Evolutionary conservation across 768 basidiomycete genomes (phyloP), one percentile per base, ranked within the genome.

Genomic region (Pulveroboletus sp.): DNA sequence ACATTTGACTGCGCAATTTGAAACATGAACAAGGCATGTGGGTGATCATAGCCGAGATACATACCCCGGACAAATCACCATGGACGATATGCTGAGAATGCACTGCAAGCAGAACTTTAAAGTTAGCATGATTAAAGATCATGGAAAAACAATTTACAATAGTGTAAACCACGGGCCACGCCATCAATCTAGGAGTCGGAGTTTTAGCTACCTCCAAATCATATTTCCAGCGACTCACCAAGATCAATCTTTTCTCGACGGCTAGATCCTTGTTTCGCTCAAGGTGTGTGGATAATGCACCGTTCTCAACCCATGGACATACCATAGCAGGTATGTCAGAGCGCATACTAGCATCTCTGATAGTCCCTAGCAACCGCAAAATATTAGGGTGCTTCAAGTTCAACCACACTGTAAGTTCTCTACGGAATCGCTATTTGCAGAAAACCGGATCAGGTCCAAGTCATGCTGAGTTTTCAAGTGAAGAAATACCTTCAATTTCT

Each of bases 1-100:
- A 46, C 44, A 14, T 53, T 53, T 16, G 43, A 44, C 34, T 43
- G 12, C n/a, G n/a, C 31, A 23, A 20, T 33, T 11, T 27, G 33
- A 3, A 13, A 10, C 16, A 11, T 44, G 2, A 43, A 8, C 9
- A 21, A 16, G 14, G 14, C 32, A 25, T 3, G 16, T 3, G 23
- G 17, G 3, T n/a, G n/a, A n/a, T n/a, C n/a, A n/a, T n/a, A n/a
- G n/a, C 27, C 20, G 17, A 17, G n/a, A 24, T 12, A 29, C 34
- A 19, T 20, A 45, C 44, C 9, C 44, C 44, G n/a, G n/a, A n/a
- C n/a, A n/a, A 14, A 20, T 31, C 44, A 31, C 36, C 36, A 31
- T 38, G 35, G 14, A 45, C 44, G 14, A 45, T 9, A 3, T 19
- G 2, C 25, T 36, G 43, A 5, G 43, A 44, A 36, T 45, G 44